Percentiles rank a stretch among this genome's conserved stretches.
Conservation (phyloP, 225 moss, liverwort and hornwort genomes). For the Pseudisothecium myosuroides region DNA sequence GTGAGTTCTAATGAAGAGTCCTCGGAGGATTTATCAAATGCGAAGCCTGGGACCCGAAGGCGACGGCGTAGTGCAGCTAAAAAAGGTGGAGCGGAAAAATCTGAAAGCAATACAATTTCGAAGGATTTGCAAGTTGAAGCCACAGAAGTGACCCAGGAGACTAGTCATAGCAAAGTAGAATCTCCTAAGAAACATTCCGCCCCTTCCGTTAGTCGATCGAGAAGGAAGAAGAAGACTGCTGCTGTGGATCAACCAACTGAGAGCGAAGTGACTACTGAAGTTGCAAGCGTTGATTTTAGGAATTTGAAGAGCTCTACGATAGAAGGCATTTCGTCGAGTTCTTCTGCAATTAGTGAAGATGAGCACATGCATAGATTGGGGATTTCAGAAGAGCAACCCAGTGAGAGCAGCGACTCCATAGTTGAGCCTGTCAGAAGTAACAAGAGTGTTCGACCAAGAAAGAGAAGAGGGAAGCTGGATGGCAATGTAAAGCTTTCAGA, state of each 20-base stretch:
- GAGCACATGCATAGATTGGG: background rate
- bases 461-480: slow-evolving; percentile 4
- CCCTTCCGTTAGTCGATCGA: background rate
- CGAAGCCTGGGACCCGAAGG: background rate
- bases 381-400: background rate
- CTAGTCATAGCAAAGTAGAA: background rate
- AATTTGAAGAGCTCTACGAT: background rate
- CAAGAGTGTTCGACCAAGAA: background rate
- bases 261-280: background rate
- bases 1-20: background rate
- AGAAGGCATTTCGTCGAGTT: background rate
- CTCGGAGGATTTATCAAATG: background rate
- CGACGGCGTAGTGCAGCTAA: background rate
- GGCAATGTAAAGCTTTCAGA: background rate
- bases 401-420: background rate
- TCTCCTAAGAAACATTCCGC: background rate
- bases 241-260: background rate
- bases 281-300: background rate
- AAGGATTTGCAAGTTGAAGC: background rate
- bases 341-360: background rate
- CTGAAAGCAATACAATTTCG: background rate
- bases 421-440: background rate
- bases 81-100: background rate
- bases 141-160: background rate
- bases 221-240: slow-evolving; percentile 21